Evolutionary conservation across 1,284 basidiomycete genomes (phyloP).

Genomic region (Rugosomyces carneus): DNA sequence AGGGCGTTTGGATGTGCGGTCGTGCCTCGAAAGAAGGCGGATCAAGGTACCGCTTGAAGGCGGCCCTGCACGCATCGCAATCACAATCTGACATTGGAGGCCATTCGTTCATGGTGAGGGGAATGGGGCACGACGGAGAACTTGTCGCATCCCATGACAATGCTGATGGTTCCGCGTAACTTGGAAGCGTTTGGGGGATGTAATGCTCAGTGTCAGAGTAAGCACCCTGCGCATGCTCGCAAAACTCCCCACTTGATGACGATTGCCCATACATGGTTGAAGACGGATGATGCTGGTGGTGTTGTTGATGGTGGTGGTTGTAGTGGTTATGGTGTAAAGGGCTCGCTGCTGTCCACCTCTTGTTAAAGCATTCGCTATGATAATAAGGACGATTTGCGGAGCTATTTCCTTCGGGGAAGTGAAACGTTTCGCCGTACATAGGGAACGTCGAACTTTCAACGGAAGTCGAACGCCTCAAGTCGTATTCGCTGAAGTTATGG

Average conservation of each 20-base stretch:
- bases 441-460: constrained; percentile 15
- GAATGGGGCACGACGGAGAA: not conserved
- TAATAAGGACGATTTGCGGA: constrained; percentile 12
- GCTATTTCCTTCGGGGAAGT: constrained; percentile 10
- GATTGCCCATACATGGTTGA: not conserved
- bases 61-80: not conserved
- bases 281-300: not conserved
- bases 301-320: not conserved
- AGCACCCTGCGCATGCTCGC: not conserved
- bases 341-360: constrained; percentile 4
- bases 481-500: constrained; percentile 3
- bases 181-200: not conserved
- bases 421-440: constrained; percentile 16
- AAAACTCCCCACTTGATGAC: not conserved
- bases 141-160: not conserved
- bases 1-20: not conserved
- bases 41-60: not conserved
- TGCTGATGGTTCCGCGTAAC: not conserved
- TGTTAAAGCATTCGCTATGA: constrained; percentile 6
- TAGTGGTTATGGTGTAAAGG: not conserved
- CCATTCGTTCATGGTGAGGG: not conserved
- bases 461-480: constrained; percentile 10
- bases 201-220: not conserved
- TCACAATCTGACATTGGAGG: not conserved
- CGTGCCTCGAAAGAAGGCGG: not conserved